Evolutionary conservation across 2,329 filamentous ascomycete species (phyloP).

Genomic region (Sclerotinia nivalis): DNA sequence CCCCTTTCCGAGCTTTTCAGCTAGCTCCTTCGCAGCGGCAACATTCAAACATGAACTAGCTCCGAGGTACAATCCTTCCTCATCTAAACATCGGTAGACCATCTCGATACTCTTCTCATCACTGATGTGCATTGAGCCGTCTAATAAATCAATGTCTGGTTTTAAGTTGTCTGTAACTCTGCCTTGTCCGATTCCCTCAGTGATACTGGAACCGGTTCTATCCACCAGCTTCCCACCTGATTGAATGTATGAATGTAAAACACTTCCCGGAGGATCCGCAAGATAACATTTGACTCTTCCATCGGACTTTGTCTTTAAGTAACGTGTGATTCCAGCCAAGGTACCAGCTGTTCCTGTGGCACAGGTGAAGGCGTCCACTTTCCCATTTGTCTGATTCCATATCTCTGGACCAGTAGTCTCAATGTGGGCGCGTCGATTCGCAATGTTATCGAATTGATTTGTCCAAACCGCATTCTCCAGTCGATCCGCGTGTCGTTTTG

Average conservation of each 20-base stretch:
- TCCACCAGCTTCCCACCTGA: slow-evolving; percentile 84
- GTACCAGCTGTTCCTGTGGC: slow-evolving; percentile 92
- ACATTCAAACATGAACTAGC: slow-evolving; percentile 94
- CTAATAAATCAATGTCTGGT: slow-evolving; percentile 80
- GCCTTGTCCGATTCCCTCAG: slow-evolving; percentile 96
- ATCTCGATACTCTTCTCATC: slow-evolving; percentile 97
- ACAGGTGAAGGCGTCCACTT: slow-evolving; percentile 91
- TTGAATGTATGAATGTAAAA: slow-evolving; percentile 87
- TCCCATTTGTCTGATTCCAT: slow-evolving; percentile 85
- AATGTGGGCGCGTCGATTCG: slow-evolving; percentile 90
- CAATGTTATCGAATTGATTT: slow-evolving; percentile 97
- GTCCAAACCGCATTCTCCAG: slow-evolving; percentile 95
- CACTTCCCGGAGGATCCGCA: slow-evolving; percentile 90
- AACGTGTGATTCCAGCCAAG: slow-evolving; percentile 83
- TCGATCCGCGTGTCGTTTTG: slow-evolving; percentile 80
- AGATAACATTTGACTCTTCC: slow-evolving; percentile 84
- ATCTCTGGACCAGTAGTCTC: slow-evolving; percentile 98
- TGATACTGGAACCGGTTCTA: slow-evolving; percentile 83
- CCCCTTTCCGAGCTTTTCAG: slow-evolving; percentile 83
- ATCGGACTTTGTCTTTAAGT: slow-evolving; percentile 77
- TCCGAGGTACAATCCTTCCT: slow-evolving; percentile 93
- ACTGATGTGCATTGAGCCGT: slow-evolving; percentile 79
- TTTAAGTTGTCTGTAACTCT: slow-evolving; percentile 92
- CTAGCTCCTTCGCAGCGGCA: slow-evolving; percentile 90
- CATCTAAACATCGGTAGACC: slow-evolving; percentile 94